Conservation (phyloP, 108 stramenopile genomes). For the Ochromonas danica region DNA sequence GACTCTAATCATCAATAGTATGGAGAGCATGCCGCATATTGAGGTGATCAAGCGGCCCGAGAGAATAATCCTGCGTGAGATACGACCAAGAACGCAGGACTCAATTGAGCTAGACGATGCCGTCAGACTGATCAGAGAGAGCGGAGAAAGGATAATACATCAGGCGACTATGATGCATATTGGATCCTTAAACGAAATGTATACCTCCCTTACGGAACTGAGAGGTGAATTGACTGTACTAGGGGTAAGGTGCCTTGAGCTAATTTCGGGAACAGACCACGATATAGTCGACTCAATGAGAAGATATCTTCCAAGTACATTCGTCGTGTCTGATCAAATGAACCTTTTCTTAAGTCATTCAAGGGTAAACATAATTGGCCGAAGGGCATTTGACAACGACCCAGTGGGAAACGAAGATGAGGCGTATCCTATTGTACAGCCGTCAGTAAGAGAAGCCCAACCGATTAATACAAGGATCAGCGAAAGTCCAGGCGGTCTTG, state of each 20-base stretch:
- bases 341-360: slow-evolving; percentile 17
- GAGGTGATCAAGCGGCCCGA: slow-evolving; percentile 12
- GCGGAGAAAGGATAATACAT: slow-evolving; percentile 15
- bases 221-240: slow-evolving; percentile 15
- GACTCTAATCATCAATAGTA: slow-evolving; percentile 10
- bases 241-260: slow-evolving; percentile 9
- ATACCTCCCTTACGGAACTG: slow-evolving; percentile 9
- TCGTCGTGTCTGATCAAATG: slow-evolving; percentile 9
- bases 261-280: slow-evolving; percentile 10
- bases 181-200: slow-evolving; percentile 16
- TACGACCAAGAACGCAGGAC: slow-evolving; percentile 13
- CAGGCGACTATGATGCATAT: slow-evolving; percentile 15
- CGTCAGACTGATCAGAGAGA: slow-evolving; percentile 14
- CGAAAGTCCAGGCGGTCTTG: slow-evolving; percentile 13
- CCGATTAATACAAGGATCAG: slow-evolving; percentile 15
- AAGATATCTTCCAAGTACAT: slow-evolving; percentile 17
- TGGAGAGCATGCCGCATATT: slow-evolving; percentile 14
- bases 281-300: slow-evolving; percentile 15
- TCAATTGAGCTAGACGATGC: slow-evolving; percentile 15
- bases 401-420: slow-evolving; percentile 9
- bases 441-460: slow-evolving; percentile 9
- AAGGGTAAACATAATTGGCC: slow-evolving; percentile 15
- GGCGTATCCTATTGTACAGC: slow-evolving; percentile 1
- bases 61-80: slow-evolving; percentile 15
- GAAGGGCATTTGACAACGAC: slow-evolving; percentile 14